Base-by-base conservation (phyloP, 108 stramenopile genomes). In the Stephanodiscus minutulus region DNA sequence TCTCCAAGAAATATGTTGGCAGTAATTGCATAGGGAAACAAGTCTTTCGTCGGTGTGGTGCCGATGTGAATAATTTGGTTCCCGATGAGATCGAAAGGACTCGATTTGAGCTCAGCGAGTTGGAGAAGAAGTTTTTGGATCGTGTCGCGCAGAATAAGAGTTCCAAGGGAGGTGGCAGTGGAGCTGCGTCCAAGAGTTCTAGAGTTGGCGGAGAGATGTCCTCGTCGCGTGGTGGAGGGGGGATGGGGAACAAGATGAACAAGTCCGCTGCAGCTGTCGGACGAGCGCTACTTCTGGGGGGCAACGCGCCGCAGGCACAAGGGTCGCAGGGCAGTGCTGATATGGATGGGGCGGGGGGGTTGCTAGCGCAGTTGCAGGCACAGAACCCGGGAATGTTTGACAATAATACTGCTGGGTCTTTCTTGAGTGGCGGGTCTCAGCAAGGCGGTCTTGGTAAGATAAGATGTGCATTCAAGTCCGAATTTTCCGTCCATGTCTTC, bases 1-100 rank as follows among this genome's bases (percentile, higher is more conserved):
- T 99, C 37, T 97, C 98, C 10, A 99, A 99, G 72, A 99, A 99
- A 75, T 99, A 97, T 73, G 96, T 97, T 28, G 98, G 98, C 12
- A 76, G 76, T 54, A 97, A 98, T 50, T 97, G 97, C 70, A 97
- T 98, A 66, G 96, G 98, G 49, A 98, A 98, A 60, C 96, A 96
- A 81, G 94, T 98, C 10, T 98, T 96, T 64, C 87, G 96, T 10
- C 67, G 97, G 41, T 66, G 94, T 10, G 89, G 91, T 50, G 90
- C 87, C 17, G 96, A 97, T 53, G 76, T 96, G 56, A 93, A 96
- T 58, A 87, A 91, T 18, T 64, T 98, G 50, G 87, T 93, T 35
- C 86, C 90, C 4, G 96, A 92, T 22, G 91, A 97, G 61, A 92
- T 97, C 50, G 91, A 96, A 57, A 68, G 83, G 39, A 84, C 80